These are phyloP conservation scores for Nemania sp. DNA, from an alignment of 2,329 filamentous ascomycete genomes.

Conservation along the genomic window DNA sequence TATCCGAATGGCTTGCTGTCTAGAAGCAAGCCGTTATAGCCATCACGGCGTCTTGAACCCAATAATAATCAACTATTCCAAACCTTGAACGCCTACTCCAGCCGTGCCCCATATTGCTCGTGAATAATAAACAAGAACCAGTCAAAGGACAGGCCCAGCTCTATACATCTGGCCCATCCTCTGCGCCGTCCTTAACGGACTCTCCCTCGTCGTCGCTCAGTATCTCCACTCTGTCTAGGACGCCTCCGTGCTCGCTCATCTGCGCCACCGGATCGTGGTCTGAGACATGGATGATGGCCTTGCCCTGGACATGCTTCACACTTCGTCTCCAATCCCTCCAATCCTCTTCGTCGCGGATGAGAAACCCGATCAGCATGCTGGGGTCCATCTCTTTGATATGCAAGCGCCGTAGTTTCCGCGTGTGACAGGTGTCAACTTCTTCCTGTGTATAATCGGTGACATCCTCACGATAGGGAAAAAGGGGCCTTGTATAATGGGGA, in stretches of 20 bases:
- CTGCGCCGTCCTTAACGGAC: background rate
- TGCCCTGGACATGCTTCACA: conserved; percentile 76
- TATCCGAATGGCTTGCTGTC: conserved; percentile 21
- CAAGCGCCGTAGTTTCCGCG: conserved; percentile 77
- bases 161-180: conserved; percentile 12
- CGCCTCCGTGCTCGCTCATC: conserved; percentile 65
- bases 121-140: conserved; percentile 13
- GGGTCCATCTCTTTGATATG: conserved; percentile 94
- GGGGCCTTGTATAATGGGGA: conserved; percentile 81
- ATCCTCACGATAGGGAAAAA: conserved; percentile 66
- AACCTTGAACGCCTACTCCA: conserved; percentile 29
- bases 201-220: conserved; percentile 70
- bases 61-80: conserved; percentile 15
- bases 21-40: conserved; percentile 25
- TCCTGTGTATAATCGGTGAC: conserved; percentile 64
- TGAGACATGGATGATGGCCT: conserved; percentile 83
- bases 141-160: conserved; percentile 23
- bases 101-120: conserved; percentile 23
- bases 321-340: conserved; percentile 80
- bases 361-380: conserved; percentile 93
- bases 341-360: conserved; percentile 80
- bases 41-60: conserved; percentile 23
- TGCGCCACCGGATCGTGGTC: conserved; percentile 66
- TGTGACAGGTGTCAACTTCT: conserved; percentile 85
- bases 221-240: conserved; percentile 87